These are phyloP conservation scores for Plectosphaerella sp. DNA, from an alignment of 2,329 filamentous ascomycete species.

Conservation along the genomic window DNA sequence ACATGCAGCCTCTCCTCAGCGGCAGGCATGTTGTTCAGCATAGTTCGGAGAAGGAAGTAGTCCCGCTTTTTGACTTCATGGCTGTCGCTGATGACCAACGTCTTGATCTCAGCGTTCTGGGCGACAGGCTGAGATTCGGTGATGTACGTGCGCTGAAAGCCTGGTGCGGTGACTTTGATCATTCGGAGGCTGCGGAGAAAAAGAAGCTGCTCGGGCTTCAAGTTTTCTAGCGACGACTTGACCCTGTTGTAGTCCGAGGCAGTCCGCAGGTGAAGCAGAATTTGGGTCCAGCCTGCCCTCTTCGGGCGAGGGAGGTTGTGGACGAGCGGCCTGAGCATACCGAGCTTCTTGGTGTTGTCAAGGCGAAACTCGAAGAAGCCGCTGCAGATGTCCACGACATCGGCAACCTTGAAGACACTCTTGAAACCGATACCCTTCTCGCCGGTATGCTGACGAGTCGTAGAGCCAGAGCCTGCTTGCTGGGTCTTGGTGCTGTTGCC, in stretches of 20 bases:
- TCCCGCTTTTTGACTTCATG: neutral
- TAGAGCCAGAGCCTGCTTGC: neutral
- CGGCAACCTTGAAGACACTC: constrained; percentile 26
- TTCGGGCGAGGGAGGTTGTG: neutral
- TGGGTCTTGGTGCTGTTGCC: constrained; percentile 26
- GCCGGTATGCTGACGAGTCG: constrained; percentile 21
- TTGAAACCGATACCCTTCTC: constrained; percentile 34
- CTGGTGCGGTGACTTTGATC: constrained; percentile 5
- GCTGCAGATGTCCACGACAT: constrained; percentile 22
- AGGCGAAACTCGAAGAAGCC: constrained; percentile 24
- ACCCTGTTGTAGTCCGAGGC: constrained; percentile 6
- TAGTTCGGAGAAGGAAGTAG: constrained; percentile 1
- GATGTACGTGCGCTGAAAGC: neutral
- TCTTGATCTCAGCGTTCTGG: neutral
- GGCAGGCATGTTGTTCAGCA: constrained; percentile 1
- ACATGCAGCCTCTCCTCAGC: constrained; percentile 1
- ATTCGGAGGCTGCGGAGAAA: constrained; percentile 18
- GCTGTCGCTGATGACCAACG: neutral
- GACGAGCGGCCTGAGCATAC: constrained; percentile 25
- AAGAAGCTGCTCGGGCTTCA: constrained; percentile 19
- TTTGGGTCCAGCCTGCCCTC: neutral
- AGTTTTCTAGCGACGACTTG: constrained; percentile 9
- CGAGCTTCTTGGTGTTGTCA: constrained; percentile 19
- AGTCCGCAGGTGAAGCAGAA: neutral
- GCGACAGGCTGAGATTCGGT: neutral